These are phyloP conservation scores for Acer negundo DNA, from an alignment of 345 rosid species.

Conservation along the genomic window DNA sequence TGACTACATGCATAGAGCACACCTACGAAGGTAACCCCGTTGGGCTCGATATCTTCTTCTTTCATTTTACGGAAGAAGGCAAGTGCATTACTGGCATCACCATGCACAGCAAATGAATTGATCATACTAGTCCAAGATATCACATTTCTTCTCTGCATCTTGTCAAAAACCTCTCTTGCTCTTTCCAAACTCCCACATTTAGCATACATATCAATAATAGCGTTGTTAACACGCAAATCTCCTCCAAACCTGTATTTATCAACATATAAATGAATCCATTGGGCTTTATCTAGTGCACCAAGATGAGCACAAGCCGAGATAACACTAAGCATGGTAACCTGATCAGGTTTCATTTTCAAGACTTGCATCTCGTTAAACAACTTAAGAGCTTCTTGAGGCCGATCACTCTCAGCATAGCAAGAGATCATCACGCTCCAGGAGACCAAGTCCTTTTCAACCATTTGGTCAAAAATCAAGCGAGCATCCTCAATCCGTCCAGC, in stretches of 20 bases:
- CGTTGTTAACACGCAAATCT: slow-evolving; percentile 41
- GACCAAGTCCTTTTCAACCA: slow-evolving; percentile 51
- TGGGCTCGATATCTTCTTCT: slow-evolving; percentile 42
- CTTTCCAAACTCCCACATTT: slow-evolving; percentile 62
- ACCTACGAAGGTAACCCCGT: slow-evolving; percentile 48
- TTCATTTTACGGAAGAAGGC: slow-evolving; percentile 43
- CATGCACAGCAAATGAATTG: slow-evolving; percentile 60
- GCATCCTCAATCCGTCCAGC: slow-evolving; percentile 53
- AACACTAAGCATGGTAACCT: slow-evolving; percentile 52
- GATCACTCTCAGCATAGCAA: slow-evolving; percentile 68
- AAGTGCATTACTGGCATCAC: slow-evolving; percentile 47
- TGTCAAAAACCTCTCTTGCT: slow-evolving; percentile 50
- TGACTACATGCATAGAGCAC: slow-evolving; percentile 63
- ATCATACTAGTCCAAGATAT: slow-evolving; percentile 63
- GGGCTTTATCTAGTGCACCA: slow-evolving; percentile 48
- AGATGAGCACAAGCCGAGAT: slow-evolving; percentile 53
- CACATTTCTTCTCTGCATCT: slow-evolving; percentile 42
- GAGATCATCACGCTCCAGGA: slow-evolving; percentile 81
- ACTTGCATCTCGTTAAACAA: slow-evolving; percentile 44
- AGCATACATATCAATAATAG: slow-evolving; percentile 63
- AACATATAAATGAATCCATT: slow-evolving; percentile 45
- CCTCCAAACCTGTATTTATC: slow-evolving; percentile 37
- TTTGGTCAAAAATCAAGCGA: slow-evolving; percentile 47
- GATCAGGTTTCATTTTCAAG: slow-evolving; percentile 46
- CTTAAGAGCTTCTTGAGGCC: slow-evolving; percentile 54